A percentile compares a stretch with the other conserved stretches of the same genome.
Conservation (phyloP, 305 asterid genomes). For the Stenogyne calaminthoides region DNA sequence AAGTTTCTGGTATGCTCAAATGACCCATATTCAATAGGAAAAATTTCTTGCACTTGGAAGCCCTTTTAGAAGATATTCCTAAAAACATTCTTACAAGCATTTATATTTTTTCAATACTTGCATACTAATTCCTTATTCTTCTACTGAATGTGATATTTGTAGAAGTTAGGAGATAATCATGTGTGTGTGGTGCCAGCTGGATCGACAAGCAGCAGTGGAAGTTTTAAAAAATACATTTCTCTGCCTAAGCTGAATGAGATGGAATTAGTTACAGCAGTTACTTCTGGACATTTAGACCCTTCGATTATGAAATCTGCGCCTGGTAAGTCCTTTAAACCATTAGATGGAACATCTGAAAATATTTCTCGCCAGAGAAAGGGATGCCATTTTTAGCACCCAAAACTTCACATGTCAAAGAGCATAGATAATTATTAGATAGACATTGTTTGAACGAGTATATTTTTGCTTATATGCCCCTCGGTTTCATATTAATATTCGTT, state of each 20-base stretch:
- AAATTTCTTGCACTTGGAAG: not conserved
- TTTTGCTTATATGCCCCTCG: not conserved
- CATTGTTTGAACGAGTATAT: no score
- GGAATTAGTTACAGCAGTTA: conserved; percentile 71
- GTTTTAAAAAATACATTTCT: conserved; percentile 43
- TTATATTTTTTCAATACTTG: conserved; percentile 16
- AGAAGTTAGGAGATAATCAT: conserved; percentile 56
- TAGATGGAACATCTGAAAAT: not conserved
- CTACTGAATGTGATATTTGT: conserved; percentile 25
- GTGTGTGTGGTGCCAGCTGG: conserved; percentile 71
- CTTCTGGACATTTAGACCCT: conserved; percentile 77
- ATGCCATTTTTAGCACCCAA: not conserved
- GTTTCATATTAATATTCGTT: no score
- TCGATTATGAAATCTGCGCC: conserved; percentile 66
- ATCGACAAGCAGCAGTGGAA: conserved; percentile 33
- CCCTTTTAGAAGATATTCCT: no score
- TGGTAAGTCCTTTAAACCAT: conserved; percentile 48
- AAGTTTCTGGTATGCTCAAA: conserved; percentile 17
- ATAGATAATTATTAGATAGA: no score
- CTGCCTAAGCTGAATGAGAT: conserved; percentile 69
- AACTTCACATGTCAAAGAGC: not conserved
- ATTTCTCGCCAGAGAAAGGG: conserved; percentile 4
- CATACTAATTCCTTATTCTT: conserved; percentile 11
- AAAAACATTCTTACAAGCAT: not conserved
- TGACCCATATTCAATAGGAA: not conserved